A percentile compares a stretch with the other conserved stretches of the same genome.
Evolutionary conservation across 495 filamentous ascomycete genomes (phyloP).

Genomic region (Tuber brumale): DNA sequence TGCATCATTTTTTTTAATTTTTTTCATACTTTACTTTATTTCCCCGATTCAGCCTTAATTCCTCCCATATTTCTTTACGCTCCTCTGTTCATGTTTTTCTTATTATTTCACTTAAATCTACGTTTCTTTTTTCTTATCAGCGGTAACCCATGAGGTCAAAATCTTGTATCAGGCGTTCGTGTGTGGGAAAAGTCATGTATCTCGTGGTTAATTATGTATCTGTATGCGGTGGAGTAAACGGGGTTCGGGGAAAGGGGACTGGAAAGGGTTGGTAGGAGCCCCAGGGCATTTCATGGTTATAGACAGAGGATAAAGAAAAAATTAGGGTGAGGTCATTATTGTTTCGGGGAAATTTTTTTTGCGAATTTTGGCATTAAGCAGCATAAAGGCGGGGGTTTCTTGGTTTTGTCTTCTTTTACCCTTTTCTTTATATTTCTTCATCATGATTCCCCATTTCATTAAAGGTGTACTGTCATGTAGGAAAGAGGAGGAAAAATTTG

Average conservation of each 20-base stretch:
- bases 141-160: slow-evolving; percentile 29
- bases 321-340: slow-evolving; percentile 33
- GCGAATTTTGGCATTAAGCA: slow-evolving; percentile 27
- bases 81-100: slow-evolving; percentile 25
- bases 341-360: slow-evolving; percentile 34
- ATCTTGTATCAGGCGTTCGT: slow-evolving; percentile 38
- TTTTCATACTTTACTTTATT: slow-evolving; percentile 15
- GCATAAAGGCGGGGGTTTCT: slow-evolving; percentile 28
- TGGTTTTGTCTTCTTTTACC: slow-evolving; percentile 17
- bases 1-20: slow-evolving; percentile 3
- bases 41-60: slow-evolving; percentile 21
- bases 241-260: slow-evolving; percentile 3
- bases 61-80: slow-evolving; percentile 15
- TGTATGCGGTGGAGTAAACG: slow-evolving; percentile 15
- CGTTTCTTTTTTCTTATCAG: slow-evolving; percentile 15
- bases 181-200: slow-evolving; percentile 36
- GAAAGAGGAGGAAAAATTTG: background rate
- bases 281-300: slow-evolving; percentile 29
- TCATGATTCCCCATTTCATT: slow-evolving; percentile 5
- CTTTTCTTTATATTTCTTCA: slow-evolving; percentile 3
- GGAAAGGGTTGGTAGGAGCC: slow-evolving; percentile 6
- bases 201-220: slow-evolving; percentile 26
- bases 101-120: slow-evolving; percentile 2
- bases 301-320: slow-evolving; percentile 40
- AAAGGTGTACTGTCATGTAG: background rate